Evolutionary conservation across 2,329 filamentous ascomycete genomes (phyloP), one percentile per base, ranked within the genome.

Genomic region (Fusarium begoniae): DNA sequence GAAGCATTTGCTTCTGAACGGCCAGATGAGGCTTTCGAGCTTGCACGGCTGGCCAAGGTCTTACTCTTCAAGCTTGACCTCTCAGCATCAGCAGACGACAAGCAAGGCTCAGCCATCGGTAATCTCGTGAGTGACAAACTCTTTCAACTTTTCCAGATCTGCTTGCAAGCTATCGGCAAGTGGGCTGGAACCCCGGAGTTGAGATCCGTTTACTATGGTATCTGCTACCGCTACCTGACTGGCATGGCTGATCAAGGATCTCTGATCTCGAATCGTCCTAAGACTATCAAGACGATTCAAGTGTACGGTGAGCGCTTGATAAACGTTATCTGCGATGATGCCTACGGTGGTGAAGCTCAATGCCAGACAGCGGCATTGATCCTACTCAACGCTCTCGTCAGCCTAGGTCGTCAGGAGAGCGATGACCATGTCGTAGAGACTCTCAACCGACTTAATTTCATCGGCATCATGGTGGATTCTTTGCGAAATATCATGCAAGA

Each of bases 311-410:
- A 94, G 77, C 89, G 93, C 62, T 86, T 98, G 44, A 89, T 98
- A 69, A 94, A 96, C 76, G 91, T 94, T 32, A 87, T 98, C 48
- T 98, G 95, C 80, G 96, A 99, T 79, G 96, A 99, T 84, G 95
- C 95, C 26, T 96, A 95, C 81, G 91, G 93, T 67, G 94, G 95
- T 44, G 93, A 96, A 78, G 89, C 93, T 43, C 89, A 88, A 18
- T 97, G 94, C 81, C 93, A 97, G 79, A 91, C 97, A 8, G 92
- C 96, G 2, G 95, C 96, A 17, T 86, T 98, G 48, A 89, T 98
- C 43, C 87, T 98, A n/a, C 87, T 99, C 40, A 91, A 93, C 61
- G 90, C 93, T 2, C 83, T 98, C 20, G 91, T 97, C 38, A 89
- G 90, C 48, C 85, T 98, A 59, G 93, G 92, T 51, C 90, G 90